Percentiles rank a stretch among this genome's conserved stretches.
These are phyloP conservation scores for Crithidia sp. DNA, from an alignment of 208 protist species.

Conservation along the genomic window DNA sequence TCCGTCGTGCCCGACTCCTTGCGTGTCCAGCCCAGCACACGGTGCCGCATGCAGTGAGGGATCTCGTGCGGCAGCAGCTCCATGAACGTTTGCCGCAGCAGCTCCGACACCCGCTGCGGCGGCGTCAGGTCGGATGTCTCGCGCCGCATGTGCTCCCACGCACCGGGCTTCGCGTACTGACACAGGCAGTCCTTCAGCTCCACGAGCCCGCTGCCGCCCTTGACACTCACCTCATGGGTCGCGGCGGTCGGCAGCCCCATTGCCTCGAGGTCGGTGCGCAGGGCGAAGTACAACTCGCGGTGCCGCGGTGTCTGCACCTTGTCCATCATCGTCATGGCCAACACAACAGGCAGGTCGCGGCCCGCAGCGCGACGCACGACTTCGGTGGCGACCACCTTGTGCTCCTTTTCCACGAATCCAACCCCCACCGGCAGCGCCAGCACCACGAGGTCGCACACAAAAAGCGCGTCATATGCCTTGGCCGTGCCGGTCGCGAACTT, in stretches of 20 bases:
- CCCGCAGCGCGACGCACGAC: constrained; percentile 72
- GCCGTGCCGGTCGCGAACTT: constrained; percentile 58
- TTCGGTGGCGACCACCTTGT: constrained; percentile 73
- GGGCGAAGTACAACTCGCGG: constrained; percentile 87
- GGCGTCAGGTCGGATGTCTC: constrained; percentile 71
- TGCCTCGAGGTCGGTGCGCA: constrained; percentile 88
- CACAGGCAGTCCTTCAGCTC: constrained; percentile 90
- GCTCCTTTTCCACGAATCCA: constrained; percentile 86
- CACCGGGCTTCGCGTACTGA: constrained; percentile 68
- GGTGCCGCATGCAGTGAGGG: constrained; percentile 81
- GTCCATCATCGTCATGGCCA: constrained; percentile 92
- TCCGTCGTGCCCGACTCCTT: constrained; percentile 84
- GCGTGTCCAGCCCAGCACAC: constrained; percentile 87
- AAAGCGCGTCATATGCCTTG: constrained; percentile 85
- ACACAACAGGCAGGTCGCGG: constrained; percentile 79
- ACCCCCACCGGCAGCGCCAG: constrained; percentile 79
- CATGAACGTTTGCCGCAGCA: constrained; percentile 83
- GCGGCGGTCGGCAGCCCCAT: constrained; percentile 66
- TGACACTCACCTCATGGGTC: constrained; percentile 85
- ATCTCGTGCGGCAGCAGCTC: constrained; percentile 90
- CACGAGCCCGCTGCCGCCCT: constrained; percentile 81
- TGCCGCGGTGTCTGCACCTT: constrained; percentile 85
- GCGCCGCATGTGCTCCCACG: constrained; percentile 75
- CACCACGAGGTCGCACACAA: constrained; percentile 80
- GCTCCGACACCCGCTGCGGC: constrained; percentile 81